Percentiles rank a stretch among this genome's conserved stretches.
Conservation (phyloP, 805 yeast species). For the Kuraishia molischiana region DNA sequence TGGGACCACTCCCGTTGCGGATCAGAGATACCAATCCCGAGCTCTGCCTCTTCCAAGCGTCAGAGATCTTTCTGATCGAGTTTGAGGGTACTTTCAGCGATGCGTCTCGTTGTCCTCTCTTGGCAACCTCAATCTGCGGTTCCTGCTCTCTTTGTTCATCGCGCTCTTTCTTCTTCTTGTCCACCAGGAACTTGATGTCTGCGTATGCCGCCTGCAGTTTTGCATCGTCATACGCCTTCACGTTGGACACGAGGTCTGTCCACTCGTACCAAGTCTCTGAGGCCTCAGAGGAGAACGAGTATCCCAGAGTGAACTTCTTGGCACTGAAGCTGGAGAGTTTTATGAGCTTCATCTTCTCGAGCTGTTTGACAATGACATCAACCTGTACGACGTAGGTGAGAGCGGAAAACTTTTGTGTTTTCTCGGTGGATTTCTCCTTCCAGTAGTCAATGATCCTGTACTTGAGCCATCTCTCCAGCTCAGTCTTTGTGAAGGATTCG, state of each 20-base stretch:
- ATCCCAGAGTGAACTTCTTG: conserved; percentile 6
- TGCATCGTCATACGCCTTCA: conserved; percentile 5
- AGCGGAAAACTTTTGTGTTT: conserved; percentile 2
- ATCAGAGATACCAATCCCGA: background rate
- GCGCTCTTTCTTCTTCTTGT: conserved; percentile 2
- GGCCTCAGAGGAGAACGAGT: conserved; percentile 11
- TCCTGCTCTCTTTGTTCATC: background rate
- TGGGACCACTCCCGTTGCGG: background rate
- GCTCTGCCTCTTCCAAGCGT: background rate
- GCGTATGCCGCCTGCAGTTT: background rate
- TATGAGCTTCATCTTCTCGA: conserved; percentile 8
- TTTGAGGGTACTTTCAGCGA: background rate
- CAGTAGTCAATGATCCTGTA: conserved; percentile 1
- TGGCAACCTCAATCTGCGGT: background rate
- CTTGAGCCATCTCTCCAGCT: conserved; percentile 4
- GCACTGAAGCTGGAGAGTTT: conserved; percentile 7
- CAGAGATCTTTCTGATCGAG: background rate
- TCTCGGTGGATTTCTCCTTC: conserved; percentile 3
- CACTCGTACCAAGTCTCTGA: conserved; percentile 8
- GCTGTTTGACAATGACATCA: conserved; percentile 9
- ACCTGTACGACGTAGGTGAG: conserved; percentile 7
- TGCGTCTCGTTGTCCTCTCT: background rate
- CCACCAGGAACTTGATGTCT: background rate
- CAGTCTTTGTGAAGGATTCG: conserved; percentile 7
- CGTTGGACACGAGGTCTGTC: conserved; percentile 7